Base-by-base conservation (phyloP, 306 rosid species). In the Ammopiptanthus mongolicus region DNA sequence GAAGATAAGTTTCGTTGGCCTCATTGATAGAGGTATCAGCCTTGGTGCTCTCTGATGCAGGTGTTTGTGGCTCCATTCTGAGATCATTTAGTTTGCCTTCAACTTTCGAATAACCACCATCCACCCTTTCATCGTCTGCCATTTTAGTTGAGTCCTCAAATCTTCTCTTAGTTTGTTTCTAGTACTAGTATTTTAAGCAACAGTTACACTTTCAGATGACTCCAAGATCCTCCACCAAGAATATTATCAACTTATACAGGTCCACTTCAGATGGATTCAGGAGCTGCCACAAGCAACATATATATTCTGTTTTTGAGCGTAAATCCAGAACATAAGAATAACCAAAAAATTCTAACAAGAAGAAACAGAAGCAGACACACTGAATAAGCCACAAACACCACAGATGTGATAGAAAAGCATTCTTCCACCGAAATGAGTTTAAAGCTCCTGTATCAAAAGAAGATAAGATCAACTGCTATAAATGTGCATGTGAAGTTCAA, bases 261-360 rank as follows among this genome's bases (percentile, higher is more conserved):
- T 82, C 88, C 84, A 82, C 92, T 84, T 89, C 88, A 70, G 91
- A 89, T 68, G 91, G 90, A 89, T 90, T 69, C 85, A 88, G 81
- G 82, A 91, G 85, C 87, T 83, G 93, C 86, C 71, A 76, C 83
- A 89, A 87, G 86, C 83, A 86, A 86, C 83, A 85, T 68, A 85
- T 82, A 80, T 75, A 85, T 60, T 82, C 69, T 78, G 82, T 84
- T 80, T 78, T 80, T 75, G 67, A 88, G 87, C 76, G 84, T 76
- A 75, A 78, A 69, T 75, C 67, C 86, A 83, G 34, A 83, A 78
- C 19, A 75, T 58, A 77, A 73, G 18, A 69, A 85, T 67, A 74
- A 74, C 29, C 22, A 80, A 69, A 44, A 44, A 75, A 78, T 33
- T 25, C 47, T 18, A 41, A 46, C n/a, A 19, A 68, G 41, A 79